Percentiles rank a stretch among this genome's conserved stretches.
These are phyloP conservation scores for Gastrolobium bilobum DNA, from an alignment of 306 rosid species.

Conservation along the genomic window DNA sequence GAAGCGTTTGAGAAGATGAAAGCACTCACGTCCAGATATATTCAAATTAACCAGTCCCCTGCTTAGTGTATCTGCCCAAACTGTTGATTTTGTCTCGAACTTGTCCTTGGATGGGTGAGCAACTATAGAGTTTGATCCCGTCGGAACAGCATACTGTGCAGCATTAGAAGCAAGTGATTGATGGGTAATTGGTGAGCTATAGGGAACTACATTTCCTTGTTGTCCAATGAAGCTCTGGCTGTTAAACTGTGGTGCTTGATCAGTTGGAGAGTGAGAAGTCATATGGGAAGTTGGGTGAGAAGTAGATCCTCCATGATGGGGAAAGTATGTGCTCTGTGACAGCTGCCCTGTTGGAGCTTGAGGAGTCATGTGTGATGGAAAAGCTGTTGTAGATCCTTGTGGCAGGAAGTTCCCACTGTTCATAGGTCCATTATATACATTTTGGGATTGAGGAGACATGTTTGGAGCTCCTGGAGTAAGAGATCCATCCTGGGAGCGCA, in stretches of 20 bases:
- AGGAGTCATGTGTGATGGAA: slow-evolving; percentile 61
- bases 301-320: slow-evolving; percentile 64
- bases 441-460: slow-evolving; percentile 66
- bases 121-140: slow-evolving; percentile 60
- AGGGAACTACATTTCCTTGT: slow-evolving; percentile 57
- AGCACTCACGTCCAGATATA: slow-evolving; percentile 93
- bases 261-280: slow-evolving; percentile 56
- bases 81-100: slow-evolving; percentile 94
- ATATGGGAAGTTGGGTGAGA: slow-evolving; percentile 47
- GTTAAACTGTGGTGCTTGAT: slow-evolving; percentile 58
- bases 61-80: slow-evolving; percentile 96
- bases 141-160: slow-evolving; percentile 60
- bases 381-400: slow-evolving; percentile 59
- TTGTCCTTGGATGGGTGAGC: slow-evolving; percentile 82
- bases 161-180: slow-evolving; percentile 54
- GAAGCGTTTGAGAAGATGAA: slow-evolving; percentile 18
- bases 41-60: slow-evolving; percentile 95
- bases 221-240: slow-evolving; percentile 62
- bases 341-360: slow-evolving; percentile 66
- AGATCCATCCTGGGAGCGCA: slow-evolving; percentile 62
- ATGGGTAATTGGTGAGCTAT: slow-evolving; percentile 44
- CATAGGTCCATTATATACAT: slow-evolving; percentile 65
- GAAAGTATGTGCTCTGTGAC: slow-evolving; percentile 61
- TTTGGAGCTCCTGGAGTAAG: slow-evolving; percentile 47
- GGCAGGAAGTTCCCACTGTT: slow-evolving; percentile 62